Evolutionary conservation across 2,329 filamentous ascomycete species (phyloP), one percentile per base, ranked within the genome.

Genomic region (Pseudocercospora pini-densiflorae): DNA sequence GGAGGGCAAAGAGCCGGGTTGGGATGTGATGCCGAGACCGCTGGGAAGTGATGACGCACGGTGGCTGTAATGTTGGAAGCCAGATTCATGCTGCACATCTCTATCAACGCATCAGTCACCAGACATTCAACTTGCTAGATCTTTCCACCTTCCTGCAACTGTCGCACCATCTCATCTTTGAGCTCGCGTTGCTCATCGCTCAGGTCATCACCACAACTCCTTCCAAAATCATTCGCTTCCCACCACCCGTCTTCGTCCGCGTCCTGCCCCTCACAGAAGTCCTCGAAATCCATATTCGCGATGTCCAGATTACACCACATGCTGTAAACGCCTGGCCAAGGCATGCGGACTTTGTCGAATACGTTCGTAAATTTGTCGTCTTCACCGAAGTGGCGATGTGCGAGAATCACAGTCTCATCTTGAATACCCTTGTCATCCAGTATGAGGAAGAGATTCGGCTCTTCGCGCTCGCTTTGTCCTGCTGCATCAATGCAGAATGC

Each of bases 11-110:
- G 68, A 79, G 5, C 73, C 83, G 24, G 83, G 84, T 0, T 88
- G 83, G 82, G 80, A 85, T 49, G 66, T 78, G 4, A 86, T 86
- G 84, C 84, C 84, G 1, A 82, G 82, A 69, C 79, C 79, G 0
- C 67, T 86, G 57, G 85, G 85, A 0, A 81, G 79, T 33, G 84
- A 85, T 66, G 70, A 79, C 40, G 74, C 84, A 40, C 74, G 73
- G 31, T 85, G 84, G 80, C 54, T 72, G 58, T 71, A 59, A 69
- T 40, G 6, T 24, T n/a, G 14, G n/a, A n/a, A 43, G 16, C 16
- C 40, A 43, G 40, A 43, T 43, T 43, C 40, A 43, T 8, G 14
- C 40, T 24, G 10, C 21, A 51, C 19, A 51, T 6, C 47, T 51
- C n/a, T 14, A 14, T 51, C 21, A 21, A 23, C 14, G 47, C 47